Conservation (phyloP, 352 stramenopile genomes). For the Pythium brachiatum region DNA sequence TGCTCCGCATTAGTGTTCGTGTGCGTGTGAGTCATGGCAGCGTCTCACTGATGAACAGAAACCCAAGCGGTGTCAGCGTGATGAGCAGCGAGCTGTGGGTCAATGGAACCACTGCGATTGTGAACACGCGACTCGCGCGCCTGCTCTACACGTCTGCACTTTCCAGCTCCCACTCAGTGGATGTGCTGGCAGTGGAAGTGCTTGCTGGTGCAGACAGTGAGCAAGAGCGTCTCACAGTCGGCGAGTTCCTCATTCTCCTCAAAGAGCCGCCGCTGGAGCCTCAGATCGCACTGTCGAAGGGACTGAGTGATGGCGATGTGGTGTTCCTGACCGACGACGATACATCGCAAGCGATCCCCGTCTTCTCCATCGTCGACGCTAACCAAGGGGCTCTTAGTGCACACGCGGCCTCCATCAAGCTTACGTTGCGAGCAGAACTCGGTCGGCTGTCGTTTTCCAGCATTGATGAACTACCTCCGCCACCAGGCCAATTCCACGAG, state of each 20-base stretch:
- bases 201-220: not conserved
- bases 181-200: conserved; percentile 4
- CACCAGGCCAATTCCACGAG: not conserved
- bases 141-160: conserved; percentile 7
- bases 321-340: not conserved
- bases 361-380: conserved; percentile 18
- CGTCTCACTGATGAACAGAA: not conserved
- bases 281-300: not conserved
- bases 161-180: not conserved
- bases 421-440: not conserved
- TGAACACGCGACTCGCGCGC: conserved; percentile 14
- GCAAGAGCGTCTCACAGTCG: not conserved
- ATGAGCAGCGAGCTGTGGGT: conserved; percentile 17
- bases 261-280: conserved; percentile 11
- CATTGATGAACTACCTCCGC: conserved; percentile 2
- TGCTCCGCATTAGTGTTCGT: conserved; percentile 8
- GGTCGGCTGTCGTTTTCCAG: conserved; percentile 3
- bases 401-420: not conserved
- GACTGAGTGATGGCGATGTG: not conserved
- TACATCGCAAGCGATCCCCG: not conserved
- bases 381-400: not conserved
- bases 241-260: conserved; percentile 14
- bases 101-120: conserved; percentile 25
- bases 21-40: not conserved
- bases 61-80: not conserved